These are phyloP conservation scores for Nemophila menziesii DNA, from an alignment of 257 asterid genomes.

Conservation along the genomic window DNA sequence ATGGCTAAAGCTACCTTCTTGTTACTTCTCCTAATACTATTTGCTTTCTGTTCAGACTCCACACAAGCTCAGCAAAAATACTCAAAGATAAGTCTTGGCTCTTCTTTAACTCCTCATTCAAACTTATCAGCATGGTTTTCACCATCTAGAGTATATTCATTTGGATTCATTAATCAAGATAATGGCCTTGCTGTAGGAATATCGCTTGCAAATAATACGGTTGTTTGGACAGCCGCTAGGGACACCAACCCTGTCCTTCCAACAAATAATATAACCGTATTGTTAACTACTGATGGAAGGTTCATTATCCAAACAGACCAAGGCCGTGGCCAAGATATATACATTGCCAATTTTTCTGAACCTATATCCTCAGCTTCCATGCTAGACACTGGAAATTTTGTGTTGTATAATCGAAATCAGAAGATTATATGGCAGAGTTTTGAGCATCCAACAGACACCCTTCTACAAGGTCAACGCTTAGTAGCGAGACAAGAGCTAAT, in stretches of 20 bases:
- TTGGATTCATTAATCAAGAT: conserved; percentile 14
- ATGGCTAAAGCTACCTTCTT: conserved; percentile 11
- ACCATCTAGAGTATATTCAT: conserved; percentile 11
- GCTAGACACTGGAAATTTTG: conserved; percentile 47
- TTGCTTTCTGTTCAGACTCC: conserved; percentile 6
- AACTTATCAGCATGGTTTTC: conserved; percentile 17
- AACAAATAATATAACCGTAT: conserved; percentile 7
- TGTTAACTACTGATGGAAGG: conserved; percentile 20
- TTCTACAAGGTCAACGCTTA: conserved; percentile 32
- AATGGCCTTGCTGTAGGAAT: conserved; percentile 18
- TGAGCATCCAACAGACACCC: conserved; percentile 33
- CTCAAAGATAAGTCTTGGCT: conserved; percentile 25
- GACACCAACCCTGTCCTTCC: conserved; percentile 11
- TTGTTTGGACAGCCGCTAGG: conserved; percentile 27
- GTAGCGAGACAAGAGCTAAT: conserved; percentile 6
- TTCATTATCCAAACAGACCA: conserved; percentile 15
- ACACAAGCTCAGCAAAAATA: conserved; percentile 21
- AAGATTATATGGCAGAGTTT: conserved; percentile 44
- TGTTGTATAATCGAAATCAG: conserved; percentile 17
- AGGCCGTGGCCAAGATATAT: neutral
- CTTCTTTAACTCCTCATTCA: conserved; percentile 28
- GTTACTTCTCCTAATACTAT: conserved; percentile 9
- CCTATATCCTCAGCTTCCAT: conserved; percentile 27
- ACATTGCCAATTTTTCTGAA: conserved; percentile 1
- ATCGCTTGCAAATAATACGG: conserved; percentile 10